Percentiles rank a stretch among this genome's conserved stretches.
Conservation (phyloP, 2,329 filamentous ascomycete genomes). For the Fusarium multiceps region DNA sequence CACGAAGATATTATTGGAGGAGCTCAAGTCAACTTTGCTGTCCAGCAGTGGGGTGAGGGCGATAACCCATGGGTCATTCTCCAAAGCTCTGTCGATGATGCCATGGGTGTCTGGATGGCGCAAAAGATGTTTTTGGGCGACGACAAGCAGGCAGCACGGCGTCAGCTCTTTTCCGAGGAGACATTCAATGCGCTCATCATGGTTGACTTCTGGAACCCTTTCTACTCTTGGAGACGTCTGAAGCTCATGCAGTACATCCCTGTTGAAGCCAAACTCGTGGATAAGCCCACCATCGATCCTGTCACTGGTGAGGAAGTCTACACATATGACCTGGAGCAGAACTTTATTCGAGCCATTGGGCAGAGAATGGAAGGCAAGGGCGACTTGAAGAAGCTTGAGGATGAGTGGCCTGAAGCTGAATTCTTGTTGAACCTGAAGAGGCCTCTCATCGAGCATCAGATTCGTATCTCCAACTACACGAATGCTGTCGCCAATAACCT, state of each 20-base stretch:
- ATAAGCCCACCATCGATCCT: not conserved
- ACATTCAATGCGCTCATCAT: not conserved
- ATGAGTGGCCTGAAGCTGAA: not conserved
- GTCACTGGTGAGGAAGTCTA: not conserved
- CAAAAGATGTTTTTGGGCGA: not conserved
- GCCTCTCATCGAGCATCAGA: slow-evolving; percentile 1
- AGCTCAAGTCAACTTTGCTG: not conserved
- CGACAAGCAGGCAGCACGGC: not conserved
- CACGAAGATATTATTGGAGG: not conserved
- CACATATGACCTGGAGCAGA: not conserved
- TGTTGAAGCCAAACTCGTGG: not conserved
- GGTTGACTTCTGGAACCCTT: slow-evolving; percentile 2
- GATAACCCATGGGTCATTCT: slow-evolving; percentile 3
- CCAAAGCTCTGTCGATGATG: not conserved
- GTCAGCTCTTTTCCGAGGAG: not conserved
- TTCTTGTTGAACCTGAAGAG: not conserved
- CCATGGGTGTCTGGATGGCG: not conserved
- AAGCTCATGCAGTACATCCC: slow-evolving; percentile 3
- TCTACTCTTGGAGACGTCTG: not conserved
- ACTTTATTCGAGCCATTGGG: not conserved
- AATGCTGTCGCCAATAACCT: not conserved
- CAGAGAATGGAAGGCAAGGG: not conserved
- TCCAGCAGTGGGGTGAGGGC: slow-evolving; percentile 1
- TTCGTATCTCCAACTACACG: not conserved
- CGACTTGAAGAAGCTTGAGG: not conserved